Percentiles rank a stretch among this genome's conserved stretches.
Evolutionary conservation across 345 rosid genomes (phyloP).

Genomic region (Leavenworthia alabamica): DNA sequence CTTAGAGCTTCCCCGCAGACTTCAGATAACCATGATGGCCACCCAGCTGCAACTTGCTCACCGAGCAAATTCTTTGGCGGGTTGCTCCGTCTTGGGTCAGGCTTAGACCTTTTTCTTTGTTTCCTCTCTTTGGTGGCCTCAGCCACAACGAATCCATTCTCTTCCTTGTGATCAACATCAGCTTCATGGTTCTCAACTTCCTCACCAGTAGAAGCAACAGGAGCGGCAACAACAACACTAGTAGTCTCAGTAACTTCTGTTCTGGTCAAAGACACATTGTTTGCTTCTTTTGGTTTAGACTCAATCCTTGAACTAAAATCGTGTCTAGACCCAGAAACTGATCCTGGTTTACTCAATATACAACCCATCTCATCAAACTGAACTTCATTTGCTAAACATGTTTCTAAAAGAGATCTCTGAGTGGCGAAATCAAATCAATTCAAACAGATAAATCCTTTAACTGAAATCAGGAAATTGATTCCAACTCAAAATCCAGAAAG

Average conservation of each 20-base stretch:
- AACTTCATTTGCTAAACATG: slow-evolving; percentile 55
- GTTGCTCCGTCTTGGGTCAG: slow-evolving; percentile 55
- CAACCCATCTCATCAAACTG: slow-evolving; percentile 82
- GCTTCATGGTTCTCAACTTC: slow-evolving; percentile 47
- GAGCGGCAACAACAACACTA: slow-evolving; percentile 4
- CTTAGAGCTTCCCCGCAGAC: slow-evolving; percentile 92
- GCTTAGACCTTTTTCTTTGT: slow-evolving; percentile 57
- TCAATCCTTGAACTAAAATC: slow-evolving; percentile 34
- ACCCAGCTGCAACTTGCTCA: slow-evolving; percentile 92
- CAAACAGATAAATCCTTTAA: neutral
- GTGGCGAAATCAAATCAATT: neutral
- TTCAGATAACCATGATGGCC: slow-evolving; percentile 89
- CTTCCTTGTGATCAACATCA: slow-evolving; percentile 31
- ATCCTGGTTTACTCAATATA: slow-evolving; percentile 71
- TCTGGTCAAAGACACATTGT: slow-evolving; percentile 34
- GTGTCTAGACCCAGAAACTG: slow-evolving; percentile 56
- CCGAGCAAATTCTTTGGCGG: slow-evolving; percentile 61
- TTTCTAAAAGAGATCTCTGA: slow-evolving; percentile 9
- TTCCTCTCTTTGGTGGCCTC: slow-evolving; percentile 48
- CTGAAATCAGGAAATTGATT: neutral
- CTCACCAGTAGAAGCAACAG: slow-evolving; percentile 27
- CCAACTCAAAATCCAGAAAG: neutral
- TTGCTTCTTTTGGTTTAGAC: slow-evolving; percentile 41
- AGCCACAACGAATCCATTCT: slow-evolving; percentile 36
- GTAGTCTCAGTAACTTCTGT: slow-evolving; percentile 7